Percentiles rank a stretch among this genome's conserved stretches.
Evolutionary conservation across 768 basidiomycete species (phyloP).

Genomic region (Tricholoma terreum): DNA sequence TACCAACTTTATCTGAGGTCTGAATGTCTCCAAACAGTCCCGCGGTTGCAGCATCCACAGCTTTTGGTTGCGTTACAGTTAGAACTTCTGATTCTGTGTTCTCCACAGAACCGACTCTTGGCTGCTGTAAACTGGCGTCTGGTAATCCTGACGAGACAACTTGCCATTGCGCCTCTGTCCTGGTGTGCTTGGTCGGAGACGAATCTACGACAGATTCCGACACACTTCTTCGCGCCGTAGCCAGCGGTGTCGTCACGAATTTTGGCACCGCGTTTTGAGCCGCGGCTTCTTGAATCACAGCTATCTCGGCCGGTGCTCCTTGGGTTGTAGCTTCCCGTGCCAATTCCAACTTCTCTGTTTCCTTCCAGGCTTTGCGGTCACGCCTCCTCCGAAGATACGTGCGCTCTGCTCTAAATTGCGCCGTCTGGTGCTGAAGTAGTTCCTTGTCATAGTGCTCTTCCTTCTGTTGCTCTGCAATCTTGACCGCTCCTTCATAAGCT

Average conservation of each 20-base stretch:
- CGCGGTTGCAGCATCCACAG: conserved; percentile 20
- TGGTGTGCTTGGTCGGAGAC: background rate
- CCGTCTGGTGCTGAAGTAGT: conserved; percentile 25
- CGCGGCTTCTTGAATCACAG: background rate
- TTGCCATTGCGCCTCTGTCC: background rate
- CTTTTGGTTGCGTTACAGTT: conserved; percentile 2
- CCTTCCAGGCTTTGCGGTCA: conserved; percentile 12
- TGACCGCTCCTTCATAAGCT: conserved; percentile 71
- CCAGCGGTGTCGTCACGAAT: too few relatives aligned
- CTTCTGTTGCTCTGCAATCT: conserved; percentile 36
- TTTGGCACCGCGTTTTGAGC: background rate
- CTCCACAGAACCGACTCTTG: background rate
- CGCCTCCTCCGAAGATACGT: conserved; percentile 13
- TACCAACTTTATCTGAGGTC: background rate
- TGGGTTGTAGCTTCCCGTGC: background rate
- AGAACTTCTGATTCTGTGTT: background rate
- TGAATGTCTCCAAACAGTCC: conserved; percentile 18
- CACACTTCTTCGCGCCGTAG: background rate
- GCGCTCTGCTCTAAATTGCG: conserved; percentile 20
- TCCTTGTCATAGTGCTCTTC: conserved; percentile 27
- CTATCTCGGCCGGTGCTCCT: background rate
- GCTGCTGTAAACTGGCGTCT: background rate
- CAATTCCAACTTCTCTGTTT: conserved; percentile 7
- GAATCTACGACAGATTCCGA: background rate
- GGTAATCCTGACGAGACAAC: background rate